Percentiles rank a stretch among this genome's conserved stretches.
phyloP scores from a whole-genome alignment of 2,329 filamentous ascomycete species.

The Cercospora citrullina region DNA sequence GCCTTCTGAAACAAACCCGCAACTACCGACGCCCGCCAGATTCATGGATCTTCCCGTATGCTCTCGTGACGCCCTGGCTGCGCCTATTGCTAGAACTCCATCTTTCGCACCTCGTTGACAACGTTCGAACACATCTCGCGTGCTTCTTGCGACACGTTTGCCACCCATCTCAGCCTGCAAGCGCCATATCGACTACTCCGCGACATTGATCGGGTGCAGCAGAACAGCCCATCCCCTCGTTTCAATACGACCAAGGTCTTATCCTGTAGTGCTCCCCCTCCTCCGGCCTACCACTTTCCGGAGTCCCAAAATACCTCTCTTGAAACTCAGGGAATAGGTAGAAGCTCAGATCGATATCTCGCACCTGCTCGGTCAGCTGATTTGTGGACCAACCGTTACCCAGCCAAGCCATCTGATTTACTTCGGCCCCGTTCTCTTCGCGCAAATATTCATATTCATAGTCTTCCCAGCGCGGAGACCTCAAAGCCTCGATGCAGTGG shows the following conservation, averaged over 20 bases:
- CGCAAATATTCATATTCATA: conserved; percentile 54
- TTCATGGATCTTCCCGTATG: neutral
- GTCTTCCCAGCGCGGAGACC: conserved; percentile 61
- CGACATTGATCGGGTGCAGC: neutral
- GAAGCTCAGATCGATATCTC: conserved; percentile 43
- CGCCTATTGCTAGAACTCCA: neutral
- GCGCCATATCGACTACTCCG: neutral
- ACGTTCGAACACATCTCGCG: neutral
- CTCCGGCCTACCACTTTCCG: conserved; percentile 41
- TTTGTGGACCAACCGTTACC: conserved; percentile 66
- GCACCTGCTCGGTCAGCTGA: conserved; percentile 51
- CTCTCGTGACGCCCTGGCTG: neutral
- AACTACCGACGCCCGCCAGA: neutral
- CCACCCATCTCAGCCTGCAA: neutral
- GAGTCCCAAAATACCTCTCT: conserved; percentile 35
- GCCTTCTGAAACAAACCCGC: neutral
- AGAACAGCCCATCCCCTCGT: neutral
- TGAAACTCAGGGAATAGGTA: conserved; percentile 46
- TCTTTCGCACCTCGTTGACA: neutral
- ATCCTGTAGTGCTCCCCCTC: conserved; percentile 40
- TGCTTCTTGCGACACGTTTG: neutral
- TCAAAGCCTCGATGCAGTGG: conserved; percentile 60
- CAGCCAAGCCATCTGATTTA: conserved; percentile 62
- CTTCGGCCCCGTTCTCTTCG: conserved; percentile 37
- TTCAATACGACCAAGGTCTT: conserved; percentile 40